Base-by-base conservation (phyloP, 2,329 filamentous ascomycete genomes). In the Fusarium continuum region DNA sequence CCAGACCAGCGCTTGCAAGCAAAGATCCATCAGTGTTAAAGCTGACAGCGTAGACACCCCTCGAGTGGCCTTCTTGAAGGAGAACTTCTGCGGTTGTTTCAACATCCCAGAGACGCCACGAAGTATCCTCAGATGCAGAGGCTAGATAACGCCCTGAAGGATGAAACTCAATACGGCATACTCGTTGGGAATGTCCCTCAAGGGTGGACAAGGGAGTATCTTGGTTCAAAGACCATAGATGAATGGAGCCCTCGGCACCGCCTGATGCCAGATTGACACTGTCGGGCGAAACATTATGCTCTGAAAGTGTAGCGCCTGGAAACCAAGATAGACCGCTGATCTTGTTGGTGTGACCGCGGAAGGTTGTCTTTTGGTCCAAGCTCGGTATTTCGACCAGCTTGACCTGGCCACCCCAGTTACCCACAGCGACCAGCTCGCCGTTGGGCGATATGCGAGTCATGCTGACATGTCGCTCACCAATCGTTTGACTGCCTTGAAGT, bases 71-170 rank as follows among this genome's bases (percentile, higher is more conserved):
- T 78, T 98, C 94, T 75, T 99, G 95, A 1, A 96, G 82, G 2
- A 96, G 82, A 2, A 98, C 79, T 73, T 98, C 93, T 3, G 89
- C 89, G 0, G 88, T 91, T 0, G 90, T 95, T 67, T 92, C 88
- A 1, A 98, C 87, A 74, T 98, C 94, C 94, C 95, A 99, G 28
- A 99, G 81, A 38, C 94, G 88, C 95, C 95, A 99, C 1, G 95
- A 97, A 3, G 93, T 97, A 74, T 99, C 95, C 71, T 95, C 95
- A 0, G 93, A 97, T 7, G 95, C 95, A 1, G 93, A 97, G 6
- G 94, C 95, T 6, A 98, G 82, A 72, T 94, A 98, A 61, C 85
- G 85, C 4, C 94, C 94, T 0, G 92, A 96, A 0, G 95, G 95
- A 68, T 99, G 95, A 72, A 98, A 97, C 56, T 97, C 95, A 11